Percentiles rank a stretch among this genome's conserved stretches.
Evolutionary conservation across 805 yeast species (phyloP).

Genomic region (Wickerhamomyces bisporus): DNA sequence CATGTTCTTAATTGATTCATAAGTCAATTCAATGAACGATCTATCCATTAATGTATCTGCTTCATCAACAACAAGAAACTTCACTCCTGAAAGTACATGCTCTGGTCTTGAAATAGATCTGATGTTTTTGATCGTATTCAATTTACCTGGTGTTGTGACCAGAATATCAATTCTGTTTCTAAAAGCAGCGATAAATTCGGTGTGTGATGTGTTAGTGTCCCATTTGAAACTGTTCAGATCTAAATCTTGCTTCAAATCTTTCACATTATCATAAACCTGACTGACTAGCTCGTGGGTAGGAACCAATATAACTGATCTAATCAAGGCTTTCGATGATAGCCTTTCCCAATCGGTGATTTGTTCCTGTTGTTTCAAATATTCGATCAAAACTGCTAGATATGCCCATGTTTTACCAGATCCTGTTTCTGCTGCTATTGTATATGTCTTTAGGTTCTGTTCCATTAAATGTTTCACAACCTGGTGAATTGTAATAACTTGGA

Average conservation of each 20-base stretch:
- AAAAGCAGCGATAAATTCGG: conserved; percentile 42
- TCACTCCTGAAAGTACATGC: conserved; percentile 39
- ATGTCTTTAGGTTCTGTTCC: conserved; percentile 46
- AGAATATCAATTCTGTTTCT: conserved; percentile 65
- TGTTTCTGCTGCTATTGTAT: conserved; percentile 90
- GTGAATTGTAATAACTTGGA: conserved; percentile 70
- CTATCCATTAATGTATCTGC: conserved; percentile 90
- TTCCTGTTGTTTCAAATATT: conserved; percentile 55
- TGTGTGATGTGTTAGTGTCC: conserved; percentile 56
- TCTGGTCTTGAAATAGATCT: conserved; percentile 32
- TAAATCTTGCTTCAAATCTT: conserved; percentile 29
- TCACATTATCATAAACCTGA: conserved; percentile 56
- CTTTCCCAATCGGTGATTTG: conserved; percentile 31
- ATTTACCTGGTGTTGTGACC: conserved; percentile 81
- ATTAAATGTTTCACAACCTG: conserved; percentile 26
- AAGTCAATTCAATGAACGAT: conserved; percentile 67
- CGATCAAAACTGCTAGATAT: conserved; percentile 70
- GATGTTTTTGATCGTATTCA: conserved; percentile 35
- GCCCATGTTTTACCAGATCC: conserved; percentile 98
- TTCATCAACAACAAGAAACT: conserved; percentile 77
- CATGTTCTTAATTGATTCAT: conserved; percentile 44
- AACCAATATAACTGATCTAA: conserved; percentile 70
- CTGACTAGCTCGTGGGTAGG: conserved; percentile 88
- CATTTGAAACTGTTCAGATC: conserved; percentile 49
- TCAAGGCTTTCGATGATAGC: conserved; percentile 34